Percentiles rank a stretch among this genome's conserved stretches.
phyloP scores from a whole-genome alignment of 345 rosid genomes.

The Atalantia buxifolia region DNA sequence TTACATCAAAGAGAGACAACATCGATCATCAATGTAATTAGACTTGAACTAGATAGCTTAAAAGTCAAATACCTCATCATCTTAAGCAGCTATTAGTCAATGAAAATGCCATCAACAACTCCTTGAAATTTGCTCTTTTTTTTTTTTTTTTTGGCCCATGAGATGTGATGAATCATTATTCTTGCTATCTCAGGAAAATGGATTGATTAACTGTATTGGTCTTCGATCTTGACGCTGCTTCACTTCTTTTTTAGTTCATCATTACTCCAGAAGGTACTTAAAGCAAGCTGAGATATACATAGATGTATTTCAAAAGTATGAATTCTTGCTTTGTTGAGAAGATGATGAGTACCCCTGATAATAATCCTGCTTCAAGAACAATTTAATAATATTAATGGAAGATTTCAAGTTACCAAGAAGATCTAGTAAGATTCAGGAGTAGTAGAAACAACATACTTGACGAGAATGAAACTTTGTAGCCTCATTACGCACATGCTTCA shows the following conservation, averaged over 20 bases:
- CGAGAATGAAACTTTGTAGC: neutral
- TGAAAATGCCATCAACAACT: neutral
- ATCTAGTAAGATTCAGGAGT: neutral
- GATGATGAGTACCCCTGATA: neutral
- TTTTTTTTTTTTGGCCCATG: neutral
- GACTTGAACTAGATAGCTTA: neutral
- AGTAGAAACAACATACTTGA: neutral
- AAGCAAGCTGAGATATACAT: neutral
- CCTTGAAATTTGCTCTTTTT: neutral
- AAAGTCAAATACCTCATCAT: neutral
- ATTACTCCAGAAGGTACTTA: neutral
- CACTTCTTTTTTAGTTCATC: conserved; percentile 5
- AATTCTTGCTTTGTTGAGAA: conserved; percentile 8
- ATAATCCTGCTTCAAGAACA: conserved; percentile 7
- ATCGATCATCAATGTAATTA: too few relatives aligned
- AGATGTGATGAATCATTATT: neutral
- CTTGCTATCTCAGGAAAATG: neutral
- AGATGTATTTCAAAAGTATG: conserved; percentile 2
- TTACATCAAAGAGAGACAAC: neutral
- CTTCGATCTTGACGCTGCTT: neutral
- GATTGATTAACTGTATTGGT: neutral
- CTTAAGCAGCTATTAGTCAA: neutral
- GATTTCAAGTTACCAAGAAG: neutral
- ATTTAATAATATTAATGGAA: neutral
- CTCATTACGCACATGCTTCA: conserved; percentile 9